Conservation (phyloP, 768 basidiomycete genomes). For the Mycena leptocephala region DNA sequence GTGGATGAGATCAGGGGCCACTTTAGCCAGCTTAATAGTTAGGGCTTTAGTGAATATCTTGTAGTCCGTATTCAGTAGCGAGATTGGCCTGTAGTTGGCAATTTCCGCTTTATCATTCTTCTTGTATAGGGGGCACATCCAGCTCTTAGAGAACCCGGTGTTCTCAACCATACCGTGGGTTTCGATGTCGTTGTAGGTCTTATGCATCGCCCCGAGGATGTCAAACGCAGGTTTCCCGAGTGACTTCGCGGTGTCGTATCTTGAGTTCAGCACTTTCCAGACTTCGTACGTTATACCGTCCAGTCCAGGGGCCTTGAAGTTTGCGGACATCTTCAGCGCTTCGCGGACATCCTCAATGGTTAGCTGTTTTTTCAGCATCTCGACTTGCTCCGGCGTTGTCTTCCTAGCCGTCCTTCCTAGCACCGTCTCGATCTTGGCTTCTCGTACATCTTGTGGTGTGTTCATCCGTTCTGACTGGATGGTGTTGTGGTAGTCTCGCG, state of each 20-base stretch:
- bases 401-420: neutral
- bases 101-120: conserved; percentile 44
- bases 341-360: conserved; percentile 4
- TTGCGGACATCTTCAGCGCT: conserved; percentile 17
- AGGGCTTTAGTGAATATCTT: conserved; percentile 38
- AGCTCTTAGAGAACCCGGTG: conserved; percentile 39
- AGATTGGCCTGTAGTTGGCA: conserved; percentile 43
- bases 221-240: conserved; percentile 21
- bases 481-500: conserved; percentile 14
- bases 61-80: conserved; percentile 36
- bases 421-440: neutral
- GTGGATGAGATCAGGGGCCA: conserved; percentile 22
- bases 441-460: neutral
- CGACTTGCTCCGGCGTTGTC: neutral
- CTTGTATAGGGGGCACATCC: conserved; percentile 49
- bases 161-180: neutral
- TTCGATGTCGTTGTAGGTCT: conserved; percentile 26
- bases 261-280: conserved; percentile 17
- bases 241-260: neutral
- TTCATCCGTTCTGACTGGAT: neutral
- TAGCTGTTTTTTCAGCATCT: neutral
- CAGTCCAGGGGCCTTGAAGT: conserved; percentile 20
- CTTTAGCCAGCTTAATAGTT: conserved; percentile 23
- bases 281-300: conserved; percentile 41
- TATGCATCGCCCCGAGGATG: neutral